Conservation (phyloP, 345 rosid species). For the Rhizophora apiculata region DNA sequence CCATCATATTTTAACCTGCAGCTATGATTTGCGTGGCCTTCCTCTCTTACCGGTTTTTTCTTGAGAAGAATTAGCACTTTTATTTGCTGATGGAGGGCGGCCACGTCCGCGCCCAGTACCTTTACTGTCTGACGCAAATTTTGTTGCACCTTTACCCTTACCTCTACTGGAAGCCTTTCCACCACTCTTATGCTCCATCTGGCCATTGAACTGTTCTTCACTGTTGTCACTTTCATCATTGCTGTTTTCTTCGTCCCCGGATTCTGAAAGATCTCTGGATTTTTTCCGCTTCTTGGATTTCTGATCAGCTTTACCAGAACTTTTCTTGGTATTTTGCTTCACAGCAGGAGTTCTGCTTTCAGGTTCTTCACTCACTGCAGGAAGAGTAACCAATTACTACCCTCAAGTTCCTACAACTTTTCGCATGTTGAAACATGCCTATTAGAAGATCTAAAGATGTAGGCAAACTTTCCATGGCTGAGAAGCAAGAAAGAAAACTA, state of each 20-base stretch:
- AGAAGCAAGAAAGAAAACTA: too few species aligned
- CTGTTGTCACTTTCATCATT: constrained; percentile 44
- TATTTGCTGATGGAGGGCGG: constrained; percentile 31
- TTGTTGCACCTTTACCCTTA: constrained; percentile 38
- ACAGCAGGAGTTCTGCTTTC: constrained; percentile 34
- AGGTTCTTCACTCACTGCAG: constrained; percentile 48
- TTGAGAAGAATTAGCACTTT: constrained; percentile 32
- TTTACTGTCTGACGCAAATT: constrained; percentile 26
- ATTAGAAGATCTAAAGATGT: not conserved
- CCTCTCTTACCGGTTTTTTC: constrained; percentile 65
- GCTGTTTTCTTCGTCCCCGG: constrained; percentile 50
- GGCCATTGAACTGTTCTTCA: constrained; percentile 55
- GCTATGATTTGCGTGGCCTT: constrained; percentile 63
- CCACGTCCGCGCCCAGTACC: constrained; percentile 45
- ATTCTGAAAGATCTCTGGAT: constrained; percentile 51
- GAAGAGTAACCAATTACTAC: not conserved
- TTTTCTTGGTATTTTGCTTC: constrained; percentile 41
- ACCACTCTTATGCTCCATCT: constrained; percentile 29
- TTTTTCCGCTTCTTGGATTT: constrained; percentile 57
- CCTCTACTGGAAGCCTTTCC: constrained; percentile 45
- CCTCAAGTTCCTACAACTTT: not conserved
- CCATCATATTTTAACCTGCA: not conserved
- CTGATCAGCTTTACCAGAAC: constrained; percentile 33
- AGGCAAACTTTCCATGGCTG: not conserved
- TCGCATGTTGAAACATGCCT: too few species aligned